Evolutionary conservation across 768 basidiomycete genomes (phyloP).

Genomic region (Dictyophora rubrovolvata): DNA sequence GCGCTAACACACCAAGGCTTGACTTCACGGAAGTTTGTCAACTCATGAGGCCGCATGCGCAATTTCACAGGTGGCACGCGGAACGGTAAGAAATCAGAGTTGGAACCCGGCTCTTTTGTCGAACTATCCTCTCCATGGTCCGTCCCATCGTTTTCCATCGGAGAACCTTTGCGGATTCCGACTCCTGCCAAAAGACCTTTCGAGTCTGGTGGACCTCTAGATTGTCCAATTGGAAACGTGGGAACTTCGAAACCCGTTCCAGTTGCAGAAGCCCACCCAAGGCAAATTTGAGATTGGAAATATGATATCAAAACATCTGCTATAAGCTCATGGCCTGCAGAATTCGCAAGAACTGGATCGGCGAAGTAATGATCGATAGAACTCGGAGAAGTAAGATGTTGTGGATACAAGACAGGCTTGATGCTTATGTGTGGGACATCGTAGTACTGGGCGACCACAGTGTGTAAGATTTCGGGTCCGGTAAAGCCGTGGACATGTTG

Average conservation of each 20-base stretch:
- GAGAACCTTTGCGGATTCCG: constrained; percentile 67
- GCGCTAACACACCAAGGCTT: constrained; percentile 89
- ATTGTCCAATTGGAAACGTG: constrained; percentile 28
- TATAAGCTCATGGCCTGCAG: constrained; percentile 73
- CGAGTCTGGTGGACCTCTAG: constrained; percentile 30
- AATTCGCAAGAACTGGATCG: constrained; percentile 75
- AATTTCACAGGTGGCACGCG: constrained; percentile 68
- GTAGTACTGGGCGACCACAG: constrained; percentile 89
- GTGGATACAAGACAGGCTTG: constrained; percentile 72
- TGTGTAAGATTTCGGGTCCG: constrained; percentile 87
- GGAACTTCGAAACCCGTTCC: constrained; percentile 57
- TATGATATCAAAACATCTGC: constrained; percentile 89
- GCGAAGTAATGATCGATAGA: constrained; percentile 62
- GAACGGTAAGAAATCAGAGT: constrained; percentile 25
- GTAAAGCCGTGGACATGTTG: constrained; percentile 73
- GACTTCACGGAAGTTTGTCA: constrained; percentile 64
- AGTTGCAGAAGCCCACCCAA: constrained; percentile 62
- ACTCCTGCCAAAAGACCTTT: constrained; percentile 78
- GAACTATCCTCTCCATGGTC: constrained; percentile 1
- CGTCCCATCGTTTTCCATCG: constrained; percentile 22
- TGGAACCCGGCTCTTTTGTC: neutral
- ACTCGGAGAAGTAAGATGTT: constrained; percentile 67
- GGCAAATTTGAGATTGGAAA: constrained; percentile 82
- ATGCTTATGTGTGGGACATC: constrained; percentile 88
- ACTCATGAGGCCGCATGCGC: constrained; percentile 36